Conservation (phyloP, 805 yeast species). For the Spathaspora passalidarum region DNA sequence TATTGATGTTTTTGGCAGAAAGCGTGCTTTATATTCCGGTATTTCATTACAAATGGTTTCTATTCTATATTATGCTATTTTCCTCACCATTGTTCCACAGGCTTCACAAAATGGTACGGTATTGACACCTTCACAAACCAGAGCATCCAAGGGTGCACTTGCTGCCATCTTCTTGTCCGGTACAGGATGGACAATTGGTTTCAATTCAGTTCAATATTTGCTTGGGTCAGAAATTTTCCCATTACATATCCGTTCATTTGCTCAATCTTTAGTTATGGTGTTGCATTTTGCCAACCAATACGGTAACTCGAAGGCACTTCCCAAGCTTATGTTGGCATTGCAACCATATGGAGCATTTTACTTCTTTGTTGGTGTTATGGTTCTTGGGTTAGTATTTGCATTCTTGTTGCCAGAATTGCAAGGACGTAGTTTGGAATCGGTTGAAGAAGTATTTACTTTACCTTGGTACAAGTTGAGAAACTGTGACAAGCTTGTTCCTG, state of each 20-base stretch:
- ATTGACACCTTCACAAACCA: constrained; percentile 26
- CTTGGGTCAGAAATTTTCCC: constrained; percentile 54
- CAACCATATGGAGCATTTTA: constrained; percentile 48
- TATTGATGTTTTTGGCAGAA: constrained; percentile 50
- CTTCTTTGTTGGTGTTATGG: constrained; percentile 43
- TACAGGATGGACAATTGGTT: constrained; percentile 56
- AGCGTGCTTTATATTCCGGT: constrained; percentile 47
- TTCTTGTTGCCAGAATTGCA: constrained; percentile 47
- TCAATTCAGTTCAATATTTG: constrained; percentile 52
- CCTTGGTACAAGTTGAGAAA: constrained; percentile 55
- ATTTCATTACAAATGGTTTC: constrained; percentile 40
- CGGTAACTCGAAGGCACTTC: constrained; percentile 52
- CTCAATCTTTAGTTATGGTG: constrained; percentile 48
- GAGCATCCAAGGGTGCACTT: constrained; percentile 45
- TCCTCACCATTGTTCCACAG: constrained; percentile 42
- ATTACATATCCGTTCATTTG: constrained; percentile 44
- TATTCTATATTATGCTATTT: constrained; percentile 46
- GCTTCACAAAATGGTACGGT: constrained; percentile 26
- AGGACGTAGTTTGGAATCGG: constrained; percentile 46
- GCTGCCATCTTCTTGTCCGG: constrained; percentile 49
- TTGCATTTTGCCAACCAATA: constrained; percentile 54
- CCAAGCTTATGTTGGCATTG: constrained; percentile 45
- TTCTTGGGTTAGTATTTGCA: constrained; percentile 38
- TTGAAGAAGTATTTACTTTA: constrained; percentile 46
- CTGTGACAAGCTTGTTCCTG: constrained; percentile 51